Evolutionary conservation across 2,329 filamentous ascomycete genomes (phyloP).

Genomic region (Dothideomycetes sp.): DNA sequence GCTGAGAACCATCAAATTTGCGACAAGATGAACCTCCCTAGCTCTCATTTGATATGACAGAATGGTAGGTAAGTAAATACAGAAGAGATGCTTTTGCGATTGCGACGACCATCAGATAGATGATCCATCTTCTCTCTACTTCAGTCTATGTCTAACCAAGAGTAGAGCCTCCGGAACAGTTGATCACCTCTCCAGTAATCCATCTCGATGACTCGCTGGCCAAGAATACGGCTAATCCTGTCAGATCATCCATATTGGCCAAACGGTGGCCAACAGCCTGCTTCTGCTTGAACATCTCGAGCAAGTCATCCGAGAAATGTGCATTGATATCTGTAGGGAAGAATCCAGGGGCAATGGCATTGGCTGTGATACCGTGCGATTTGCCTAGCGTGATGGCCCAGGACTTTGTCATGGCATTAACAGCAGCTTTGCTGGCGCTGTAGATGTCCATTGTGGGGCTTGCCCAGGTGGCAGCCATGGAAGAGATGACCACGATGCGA

Average conservation of each 20-base stretch:
- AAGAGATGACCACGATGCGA: conserved; percentile 48
- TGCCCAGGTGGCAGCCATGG: conserved; percentile 45
- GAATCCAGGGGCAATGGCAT: conserved; percentile 15
- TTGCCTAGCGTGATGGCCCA: conserved; percentile 16
- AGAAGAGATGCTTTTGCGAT: too few species aligned
- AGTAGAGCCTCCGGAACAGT: conserved; percentile 7
- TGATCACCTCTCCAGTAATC: conserved; percentile 37
- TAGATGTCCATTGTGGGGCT: conserved; percentile 50
- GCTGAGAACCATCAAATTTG: too few species aligned
- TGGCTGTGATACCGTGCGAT: conserved; percentile 15
- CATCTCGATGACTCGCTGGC: conserved; percentile 38
- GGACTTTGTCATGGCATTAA: conserved; percentile 14
- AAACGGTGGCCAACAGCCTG: conserved; percentile 37
- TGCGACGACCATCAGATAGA: too few species aligned
- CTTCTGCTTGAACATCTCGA: conserved; percentile 34
- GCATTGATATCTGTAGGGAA: conserved; percentile 17
- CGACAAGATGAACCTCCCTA: too few species aligned
- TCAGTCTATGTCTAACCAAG: not conserved
- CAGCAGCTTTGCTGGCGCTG: conserved; percentile 14
- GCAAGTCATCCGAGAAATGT: not conserved
- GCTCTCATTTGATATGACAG: too few species aligned
- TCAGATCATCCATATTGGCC: conserved; percentile 39
- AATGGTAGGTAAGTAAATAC: too few species aligned
- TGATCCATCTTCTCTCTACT: too few species aligned
- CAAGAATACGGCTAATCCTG: conserved; percentile 38